phyloP scores from a whole-genome alignment of 768 basidiomycete species.

The Tremella yokohamensis region DNA sequence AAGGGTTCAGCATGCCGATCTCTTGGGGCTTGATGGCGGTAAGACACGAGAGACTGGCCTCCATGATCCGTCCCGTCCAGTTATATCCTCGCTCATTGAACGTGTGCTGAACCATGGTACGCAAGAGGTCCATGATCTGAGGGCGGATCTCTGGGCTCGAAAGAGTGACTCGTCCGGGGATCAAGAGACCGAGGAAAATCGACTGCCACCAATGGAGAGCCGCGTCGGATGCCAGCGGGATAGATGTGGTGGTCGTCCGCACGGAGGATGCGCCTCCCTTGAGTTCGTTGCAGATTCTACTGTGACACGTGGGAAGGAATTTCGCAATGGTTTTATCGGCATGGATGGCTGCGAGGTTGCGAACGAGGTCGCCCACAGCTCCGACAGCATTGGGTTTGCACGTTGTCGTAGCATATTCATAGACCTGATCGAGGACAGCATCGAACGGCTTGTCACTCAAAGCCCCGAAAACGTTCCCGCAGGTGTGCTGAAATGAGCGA shows the following conservation, averaged over 20 bases:
- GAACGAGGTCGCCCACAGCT: constrained; percentile 81
- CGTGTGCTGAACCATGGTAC: constrained; percentile 65
- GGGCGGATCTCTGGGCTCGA: constrained; percentile 19
- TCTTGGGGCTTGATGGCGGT: constrained; percentile 78
- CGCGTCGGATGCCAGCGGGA: constrained; percentile 64
- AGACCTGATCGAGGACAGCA: constrained; percentile 75
- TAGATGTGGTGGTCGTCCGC: constrained; percentile 58
- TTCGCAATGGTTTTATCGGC: constrained; percentile 72
- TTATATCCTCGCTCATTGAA: constrained; percentile 77
- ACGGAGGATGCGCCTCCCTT: constrained; percentile 68
- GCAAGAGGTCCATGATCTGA: constrained; percentile 54
- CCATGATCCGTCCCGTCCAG: constrained; percentile 73
- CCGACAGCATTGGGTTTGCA: constrained; percentile 86
- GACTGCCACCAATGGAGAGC: constrained; percentile 72
- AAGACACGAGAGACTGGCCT: constrained; percentile 67
- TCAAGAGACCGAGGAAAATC: constrained; percentile 35
- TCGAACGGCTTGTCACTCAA: constrained; percentile 72
- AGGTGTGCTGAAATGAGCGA: constrained; percentile 36
- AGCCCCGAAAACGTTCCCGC: constrained; percentile 57
- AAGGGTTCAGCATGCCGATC: constrained; percentile 72
- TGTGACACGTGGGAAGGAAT: constrained; percentile 72
- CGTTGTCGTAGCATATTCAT: constrained; percentile 81
- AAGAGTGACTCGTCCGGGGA: constrained; percentile 31
- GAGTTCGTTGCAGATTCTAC: constrained; percentile 77
- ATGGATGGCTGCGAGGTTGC: constrained; percentile 73